Base-by-base conservation (phyloP, 1,284 basidiomycete genomes). In the Cutaneotrichosporon sp. region DNA sequence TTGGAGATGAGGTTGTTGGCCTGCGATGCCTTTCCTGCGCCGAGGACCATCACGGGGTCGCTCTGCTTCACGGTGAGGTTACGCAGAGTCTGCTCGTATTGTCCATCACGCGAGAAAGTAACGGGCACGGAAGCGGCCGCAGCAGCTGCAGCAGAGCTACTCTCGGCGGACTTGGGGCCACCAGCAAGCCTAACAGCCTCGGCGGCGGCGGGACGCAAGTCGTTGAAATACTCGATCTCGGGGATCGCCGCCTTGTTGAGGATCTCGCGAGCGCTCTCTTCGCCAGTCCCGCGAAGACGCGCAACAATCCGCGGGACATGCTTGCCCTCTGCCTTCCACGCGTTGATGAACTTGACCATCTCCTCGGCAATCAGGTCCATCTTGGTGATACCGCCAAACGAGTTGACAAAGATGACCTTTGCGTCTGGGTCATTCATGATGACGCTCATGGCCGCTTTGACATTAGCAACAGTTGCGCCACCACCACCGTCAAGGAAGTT, bases 1-100 rank as follows among this genome's bases (percentile, higher is more conserved):
- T 61, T 58, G 4, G 70, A 65, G 32, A 70, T 56, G 3, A 22
- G 36, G 18, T 42, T 51, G 60, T 68, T 68, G 60, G 58, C 52
- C 61, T 68, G 61, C 22, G 62, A 53, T 8, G 70, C 67, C 58
- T 70, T 70, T 38, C 70, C 70, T 46, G 67, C 59, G 22, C 92
- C 91, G 77, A 94, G 91, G 73, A 90, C 90, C 58, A 94, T 82
- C 36, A 95, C 92, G 77, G 86, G 91, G 69, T 94, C 93, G 81
- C 95, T 90, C 78, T 92, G 90, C 80, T 90, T 85, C 73, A 96
- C 90, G 72, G 88, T 86, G 64, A 96, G 85, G 82, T 95, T 96
- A 76, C 86, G 84, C 74, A 91, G 88, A 58, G 91, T 93, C 76
- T 90, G 88, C 67, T 88, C 90, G 55, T 68, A 68, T 80, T 95